Conservation (phyloP, 2,329 filamentous ascomycete genomes). For the Penicillium sp. region DNA sequence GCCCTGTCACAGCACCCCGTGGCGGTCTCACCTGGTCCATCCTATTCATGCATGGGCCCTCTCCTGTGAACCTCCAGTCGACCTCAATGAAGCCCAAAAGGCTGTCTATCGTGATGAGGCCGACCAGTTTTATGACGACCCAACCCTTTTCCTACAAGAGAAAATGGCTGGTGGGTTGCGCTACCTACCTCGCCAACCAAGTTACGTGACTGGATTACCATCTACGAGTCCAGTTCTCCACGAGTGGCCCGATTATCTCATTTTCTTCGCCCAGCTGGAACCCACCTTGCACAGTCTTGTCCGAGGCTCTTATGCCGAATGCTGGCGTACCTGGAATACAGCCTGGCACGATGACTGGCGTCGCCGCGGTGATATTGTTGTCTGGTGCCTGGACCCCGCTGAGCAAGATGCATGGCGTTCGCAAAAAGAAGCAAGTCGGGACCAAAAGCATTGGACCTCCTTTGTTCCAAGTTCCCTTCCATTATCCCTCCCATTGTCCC, state of each 20-base stretch:
- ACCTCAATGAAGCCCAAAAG: constrained; percentile 62
- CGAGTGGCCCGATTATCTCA: constrained; percentile 50
- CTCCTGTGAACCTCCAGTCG: constrained; percentile 84
- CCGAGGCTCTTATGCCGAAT: constrained; percentile 55
- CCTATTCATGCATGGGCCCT: constrained; percentile 80
- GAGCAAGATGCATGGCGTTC: constrained; percentile 40
- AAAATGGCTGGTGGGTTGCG: constrained; percentile 50
- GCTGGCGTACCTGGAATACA: constrained; percentile 61
- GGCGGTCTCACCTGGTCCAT: constrained; percentile 83
- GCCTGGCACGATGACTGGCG: constrained; percentile 64
- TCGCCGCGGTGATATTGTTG: constrained; percentile 61
- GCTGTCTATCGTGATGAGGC: constrained; percentile 80
- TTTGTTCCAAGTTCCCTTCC: constrained; percentile 2
- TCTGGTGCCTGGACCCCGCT: constrained; percentile 53
- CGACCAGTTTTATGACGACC: constrained; percentile 79
- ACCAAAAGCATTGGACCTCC: constrained; percentile 16
- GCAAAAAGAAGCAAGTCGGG: constrained; percentile 20
- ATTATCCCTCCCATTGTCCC: background rate
- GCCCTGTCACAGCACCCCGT: constrained; percentile 94
- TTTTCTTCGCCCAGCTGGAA: constrained; percentile 61
- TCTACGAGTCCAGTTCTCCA: constrained; percentile 23
- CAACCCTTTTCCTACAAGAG: constrained; percentile 57
- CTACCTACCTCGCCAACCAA: constrained; percentile 34
- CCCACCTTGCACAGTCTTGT: constrained; percentile 47
- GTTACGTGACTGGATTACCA: constrained; percentile 23